Evolutionary conservation across 2,329 filamentous ascomycete genomes (phyloP).

Genomic region (Ophiostoma sp.): DNA sequence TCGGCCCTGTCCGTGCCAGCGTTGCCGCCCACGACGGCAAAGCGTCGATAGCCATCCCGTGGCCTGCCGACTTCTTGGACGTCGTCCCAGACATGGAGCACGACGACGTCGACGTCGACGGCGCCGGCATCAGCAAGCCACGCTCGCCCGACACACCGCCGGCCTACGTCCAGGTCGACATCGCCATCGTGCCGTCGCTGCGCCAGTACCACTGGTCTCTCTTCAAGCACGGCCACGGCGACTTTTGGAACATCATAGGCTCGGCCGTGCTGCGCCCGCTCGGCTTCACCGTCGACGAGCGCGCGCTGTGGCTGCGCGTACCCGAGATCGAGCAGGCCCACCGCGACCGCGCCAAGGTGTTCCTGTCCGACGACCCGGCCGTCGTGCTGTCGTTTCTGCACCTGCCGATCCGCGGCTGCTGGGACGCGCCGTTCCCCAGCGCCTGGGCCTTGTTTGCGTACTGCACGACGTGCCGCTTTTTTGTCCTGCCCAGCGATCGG

Average conservation of each 20-base stretch:
- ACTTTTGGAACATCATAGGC: conserved; percentile 61
- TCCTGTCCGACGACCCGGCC: conserved; percentile 53
- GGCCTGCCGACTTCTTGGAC: conserved; percentile 28
- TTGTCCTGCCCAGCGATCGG: conserved; percentile 40
- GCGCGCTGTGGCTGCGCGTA: conserved; percentile 59
- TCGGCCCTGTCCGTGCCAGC: conserved; percentile 42
- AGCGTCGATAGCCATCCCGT: conserved; percentile 51
- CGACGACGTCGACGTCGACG: neutral
- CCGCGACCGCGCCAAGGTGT: conserved; percentile 51
- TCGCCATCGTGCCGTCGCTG: conserved; percentile 47
- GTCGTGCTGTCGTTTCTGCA: conserved; percentile 59
- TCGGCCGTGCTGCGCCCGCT: conserved; percentile 57
- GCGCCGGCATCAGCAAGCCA: neutral
- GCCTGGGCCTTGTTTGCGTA: conserved; percentile 58
- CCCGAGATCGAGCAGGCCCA: conserved; percentile 59
- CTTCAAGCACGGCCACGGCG: conserved; percentile 68
- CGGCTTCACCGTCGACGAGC: conserved; percentile 61
- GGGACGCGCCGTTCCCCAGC: conserved; percentile 50
- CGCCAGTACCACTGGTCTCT: conserved; percentile 53
- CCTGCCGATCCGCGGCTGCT: conserved; percentile 40
- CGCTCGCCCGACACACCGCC: neutral
- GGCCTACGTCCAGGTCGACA: conserved; percentile 61
- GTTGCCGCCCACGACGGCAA: conserved; percentile 32
- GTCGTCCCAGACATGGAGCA: conserved; percentile 16
- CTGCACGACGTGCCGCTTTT: conserved; percentile 52